Conservation (phyloP, 345 rosid genomes). For the Zanthoxylum bungeanum region DNA sequence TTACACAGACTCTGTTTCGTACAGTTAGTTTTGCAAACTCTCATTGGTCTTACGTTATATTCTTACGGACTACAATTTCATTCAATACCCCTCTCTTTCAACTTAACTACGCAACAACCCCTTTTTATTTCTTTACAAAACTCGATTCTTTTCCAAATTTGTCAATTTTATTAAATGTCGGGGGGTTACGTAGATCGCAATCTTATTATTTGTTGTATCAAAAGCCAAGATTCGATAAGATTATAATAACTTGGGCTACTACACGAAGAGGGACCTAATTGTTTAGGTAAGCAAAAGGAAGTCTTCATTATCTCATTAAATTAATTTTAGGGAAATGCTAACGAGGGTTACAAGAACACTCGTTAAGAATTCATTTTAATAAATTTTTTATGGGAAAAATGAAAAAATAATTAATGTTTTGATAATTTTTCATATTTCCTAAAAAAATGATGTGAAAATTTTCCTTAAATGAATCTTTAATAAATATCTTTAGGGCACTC, state of each 20-base stretch:
- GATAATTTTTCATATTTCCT: no score
- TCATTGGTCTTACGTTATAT: conserved; percentile 43
- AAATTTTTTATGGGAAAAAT: no score
- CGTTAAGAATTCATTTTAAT: no score
- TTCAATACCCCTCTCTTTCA: background rate
- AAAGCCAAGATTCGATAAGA: background rate
- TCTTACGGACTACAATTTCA: conserved; percentile 6
- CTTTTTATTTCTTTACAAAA: background rate
- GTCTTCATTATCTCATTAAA: conserved; percentile 10
- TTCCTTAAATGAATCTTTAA: no score
- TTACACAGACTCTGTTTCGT: background rate
- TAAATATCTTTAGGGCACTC: no score
- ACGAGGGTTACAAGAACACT: no score
- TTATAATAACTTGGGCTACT: background rate
- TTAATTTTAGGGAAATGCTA: no score
- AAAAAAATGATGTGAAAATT: no score
- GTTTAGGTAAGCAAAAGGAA: conserved; percentile 11
- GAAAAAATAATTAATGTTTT: no score
- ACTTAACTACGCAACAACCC: background rate
- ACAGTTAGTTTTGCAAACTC: conserved; percentile 30
- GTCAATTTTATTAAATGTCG: background rate
- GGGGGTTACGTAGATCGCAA: background rate
- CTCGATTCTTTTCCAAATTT: background rate
- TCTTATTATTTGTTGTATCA: background rate
- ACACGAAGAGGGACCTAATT: conserved; percentile 7